Evolutionary conservation across 345 rosid genomes (phyloP), one percentile per base, ranked within the genome.

Genomic region (Euphorbia peplus): DNA sequence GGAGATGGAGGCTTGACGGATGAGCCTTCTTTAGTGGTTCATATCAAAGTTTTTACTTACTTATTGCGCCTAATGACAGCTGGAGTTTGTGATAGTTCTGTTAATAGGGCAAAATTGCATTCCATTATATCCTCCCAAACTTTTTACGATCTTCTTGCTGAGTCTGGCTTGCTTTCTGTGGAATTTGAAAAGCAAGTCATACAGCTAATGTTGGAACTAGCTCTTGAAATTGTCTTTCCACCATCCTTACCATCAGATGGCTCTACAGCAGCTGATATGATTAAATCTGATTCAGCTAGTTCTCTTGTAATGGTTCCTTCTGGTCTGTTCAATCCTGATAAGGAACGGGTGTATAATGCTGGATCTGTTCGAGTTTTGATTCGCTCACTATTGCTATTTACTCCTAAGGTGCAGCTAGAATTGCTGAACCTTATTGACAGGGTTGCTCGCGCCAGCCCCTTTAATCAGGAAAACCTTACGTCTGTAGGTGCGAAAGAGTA

Each of bases 141-240:
- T 32, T 95, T 95, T 83, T 88, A 79, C 74, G 99, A 95, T 78
- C 93, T 90, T 76, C 85, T 95, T 59, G 77, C 83, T 37, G 98
- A 95, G 76, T 95, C 98, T 80, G 92, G 97, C 72, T 86, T 95
- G 97, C 84, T 95, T 61, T 87, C 86, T 77, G 89, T 95, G 76
- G 98, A 90, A 59, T 88, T 78, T 78, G 99, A 95, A 84, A 95
- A 87, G 85, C 93, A 87, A 88, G 96, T 95, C 56, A 85, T 95
- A 81, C 99, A 87, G 81, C 76, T 95, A 67, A 76, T 95, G 75
- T 72, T 88, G 72, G 99, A 92, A 84, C 91, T 95, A 83, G 96
- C 98, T 72, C 90, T 92, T 79, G 99, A 95, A 81, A 83, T 92
- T 72, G 89, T 92, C 67, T 78, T 90, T 76, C 97, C 99, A 26